phyloP scores from a whole-genome alignment of 768 basidiomycete species.

The Naganishia friedmannii region DNA sequence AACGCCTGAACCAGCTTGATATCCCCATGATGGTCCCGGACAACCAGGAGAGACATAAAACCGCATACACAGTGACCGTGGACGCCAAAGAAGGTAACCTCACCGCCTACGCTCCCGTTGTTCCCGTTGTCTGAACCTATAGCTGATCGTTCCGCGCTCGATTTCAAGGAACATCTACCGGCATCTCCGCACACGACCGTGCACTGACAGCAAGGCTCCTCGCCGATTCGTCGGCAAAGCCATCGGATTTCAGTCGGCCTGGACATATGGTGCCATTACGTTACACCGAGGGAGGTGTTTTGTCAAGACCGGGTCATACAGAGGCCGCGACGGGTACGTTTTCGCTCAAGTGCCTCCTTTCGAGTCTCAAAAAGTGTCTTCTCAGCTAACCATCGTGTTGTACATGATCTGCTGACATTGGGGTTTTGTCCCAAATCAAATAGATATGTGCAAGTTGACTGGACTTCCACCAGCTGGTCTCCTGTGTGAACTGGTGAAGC shows the following conservation, averaged over 20 bases:
- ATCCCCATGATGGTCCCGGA: constrained; percentile 91
- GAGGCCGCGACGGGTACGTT: constrained; percentile 69
- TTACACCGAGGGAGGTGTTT: constrained; percentile 77
- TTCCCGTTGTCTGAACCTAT: too few species aligned
- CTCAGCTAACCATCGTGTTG: too few species aligned
- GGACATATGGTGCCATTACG: constrained; percentile 94
- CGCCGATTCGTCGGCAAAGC: constrained; percentile 58
- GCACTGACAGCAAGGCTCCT: constrained; percentile 80
- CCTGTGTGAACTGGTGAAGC: constrained; percentile 89
- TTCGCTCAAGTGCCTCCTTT: background rate
- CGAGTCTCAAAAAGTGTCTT: background rate
- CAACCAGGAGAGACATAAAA: constrained; percentile 85
- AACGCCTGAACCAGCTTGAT: constrained; percentile 70
- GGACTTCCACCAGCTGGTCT: constrained; percentile 69
- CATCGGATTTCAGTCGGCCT: constrained; percentile 80
- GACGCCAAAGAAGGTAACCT: constrained; percentile 80
- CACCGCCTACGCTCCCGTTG: background rate
- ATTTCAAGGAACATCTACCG: constrained; percentile 77
- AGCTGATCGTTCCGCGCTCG: background rate
- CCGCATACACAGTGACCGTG: constrained; percentile 92
- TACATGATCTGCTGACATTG: background rate
- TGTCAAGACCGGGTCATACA: constrained; percentile 87
- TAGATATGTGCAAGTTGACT: constrained; percentile 78
- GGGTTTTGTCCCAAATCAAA: too few species aligned
- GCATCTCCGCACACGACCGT: constrained; percentile 94